Evolutionary conservation across 2,329 filamentous ascomycete species (phyloP), one percentile per base, ranked within the genome.

Genomic region (Clonostachys sp.): DNA sequence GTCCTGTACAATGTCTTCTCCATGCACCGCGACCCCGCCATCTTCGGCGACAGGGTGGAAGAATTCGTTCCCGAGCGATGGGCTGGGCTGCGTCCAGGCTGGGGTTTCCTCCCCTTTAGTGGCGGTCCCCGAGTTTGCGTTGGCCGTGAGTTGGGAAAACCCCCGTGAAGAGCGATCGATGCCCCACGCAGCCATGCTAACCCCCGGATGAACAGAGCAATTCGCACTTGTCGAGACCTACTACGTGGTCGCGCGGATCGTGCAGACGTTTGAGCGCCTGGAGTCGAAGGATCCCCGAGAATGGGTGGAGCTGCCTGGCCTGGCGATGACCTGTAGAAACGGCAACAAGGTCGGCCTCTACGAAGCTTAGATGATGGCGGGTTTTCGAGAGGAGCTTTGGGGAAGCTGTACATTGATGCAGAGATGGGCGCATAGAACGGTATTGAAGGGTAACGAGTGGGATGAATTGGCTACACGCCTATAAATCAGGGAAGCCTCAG

Each of bases 21-120:
- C 6, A 66, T 72, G 61, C 68, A 72, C 47, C 59, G 68, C 5
- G 52, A 63, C 14, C 53, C 55, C n/a, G 57, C 60, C 16, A 55
- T 71, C 30, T 73, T 62, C 50, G 70, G 68, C 5, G 48, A 52
- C 2, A 61, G 68, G 34, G 58, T 64, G 3, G 58, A 67, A 12
- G 61, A 67, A 16, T 73, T 71, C 50, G 59, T 57, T 13, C 70
- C 70, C 1, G 69, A 72, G 49, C 51, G 70, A 42, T 74, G 70
- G 70, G 60, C 60, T n/a, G 57, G 57, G 4, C 49, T 65, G 2
- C 55, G 63, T 12, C 63, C 67, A 7, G 61, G 67, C 4, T 75
- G 70, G 71, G 64, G 62, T 13, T 75, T 67, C 47, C 50, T 74
- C 12, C 70, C 71, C 3, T 75, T 75, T 52, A 73, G 69, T 50